phyloP scores from a whole-genome alignment of 1,139 yeast genomes.

The Pichia sp. region DNA sequence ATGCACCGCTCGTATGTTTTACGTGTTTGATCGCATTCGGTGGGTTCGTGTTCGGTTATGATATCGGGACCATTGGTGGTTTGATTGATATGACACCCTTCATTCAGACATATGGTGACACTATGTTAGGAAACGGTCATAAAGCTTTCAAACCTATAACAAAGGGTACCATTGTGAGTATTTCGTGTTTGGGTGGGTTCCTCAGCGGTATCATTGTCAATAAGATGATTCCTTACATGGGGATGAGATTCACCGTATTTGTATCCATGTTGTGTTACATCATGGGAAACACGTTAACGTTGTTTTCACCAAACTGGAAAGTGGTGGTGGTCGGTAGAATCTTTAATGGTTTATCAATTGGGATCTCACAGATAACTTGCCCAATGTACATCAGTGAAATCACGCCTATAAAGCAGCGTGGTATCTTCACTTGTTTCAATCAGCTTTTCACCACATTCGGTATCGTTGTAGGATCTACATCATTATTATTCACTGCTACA shows the following conservation, averaged over 20 bases:
- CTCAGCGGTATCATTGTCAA: conserved; percentile 58
- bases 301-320: conserved; percentile 33
- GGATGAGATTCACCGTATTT: conserved; percentile 46
- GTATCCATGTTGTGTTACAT: conserved; percentile 40
- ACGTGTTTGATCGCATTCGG: conserved; percentile 46
- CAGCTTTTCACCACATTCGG: conserved; percentile 66
- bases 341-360: conserved; percentile 57
- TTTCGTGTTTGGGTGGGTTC: conserved; percentile 68
- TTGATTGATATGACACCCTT: conserved; percentile 64
- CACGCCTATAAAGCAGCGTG: conserved; percentile 59
- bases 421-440: conserved; percentile 58
- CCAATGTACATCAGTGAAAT: conserved; percentile 68
- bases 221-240: conserved; percentile 39
- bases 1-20: conserved; percentile 10
- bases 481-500: conserved; percentile 46
- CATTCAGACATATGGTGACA: conserved; percentile 41
- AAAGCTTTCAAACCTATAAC: conserved; percentile 31
- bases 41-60: conserved; percentile 69
- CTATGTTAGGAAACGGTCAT: conserved; percentile 21
- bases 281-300: conserved; percentile 31
- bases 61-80: conserved; percentile 70
- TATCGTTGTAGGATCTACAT: conserved; percentile 54
- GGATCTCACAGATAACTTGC: conserved; percentile 52
- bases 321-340: conserved; percentile 49
- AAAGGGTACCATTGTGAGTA: conserved; percentile 53